Evolutionary conservation across 176 grass and related monocot species (phyloP).

Genomic region (Oryza coarctata): DNA sequence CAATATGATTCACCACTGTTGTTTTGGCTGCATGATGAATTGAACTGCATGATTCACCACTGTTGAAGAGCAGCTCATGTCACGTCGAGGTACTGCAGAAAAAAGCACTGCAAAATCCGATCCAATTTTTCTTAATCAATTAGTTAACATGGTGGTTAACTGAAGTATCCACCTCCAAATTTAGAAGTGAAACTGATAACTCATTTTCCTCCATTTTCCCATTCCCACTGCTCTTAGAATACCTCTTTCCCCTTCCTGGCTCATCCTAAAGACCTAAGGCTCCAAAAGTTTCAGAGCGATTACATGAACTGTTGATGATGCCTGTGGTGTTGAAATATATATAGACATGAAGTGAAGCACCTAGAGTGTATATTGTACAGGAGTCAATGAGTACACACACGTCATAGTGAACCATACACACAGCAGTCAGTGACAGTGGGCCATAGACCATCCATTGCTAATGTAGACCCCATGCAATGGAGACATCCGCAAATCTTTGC

Average conservation of each 20-base stretch:
- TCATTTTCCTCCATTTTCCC: conserved; percentile 46
- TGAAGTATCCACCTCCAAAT: background rate
- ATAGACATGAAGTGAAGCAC: background rate
- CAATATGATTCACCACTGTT: too few species aligned
- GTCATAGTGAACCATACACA: background rate
- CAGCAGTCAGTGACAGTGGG: background rate
- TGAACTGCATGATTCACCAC: too few species aligned
- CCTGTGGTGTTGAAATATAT: background rate
- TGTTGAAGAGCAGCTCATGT: too few species aligned
- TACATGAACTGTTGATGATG: background rate
- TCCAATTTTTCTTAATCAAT: too few species aligned
- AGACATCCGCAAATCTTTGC: background rate
- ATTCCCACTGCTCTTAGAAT: conserved; percentile 42
- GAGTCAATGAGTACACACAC: background rate
- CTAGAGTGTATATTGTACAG: background rate
- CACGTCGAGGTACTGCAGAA: too few species aligned
- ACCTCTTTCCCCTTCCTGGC: conserved; percentile 43
- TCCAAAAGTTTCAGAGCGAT: background rate
- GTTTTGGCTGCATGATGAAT: too few species aligned
- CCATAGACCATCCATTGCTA: background rate
- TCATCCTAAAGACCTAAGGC: background rate
- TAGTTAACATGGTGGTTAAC: too few species aligned
- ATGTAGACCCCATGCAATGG: background rate
- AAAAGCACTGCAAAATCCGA: too few species aligned
- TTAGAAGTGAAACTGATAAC: background rate